Conservation (phyloP, 805 yeast species). For the Schizosaccharomyces osmophilus region DNA sequence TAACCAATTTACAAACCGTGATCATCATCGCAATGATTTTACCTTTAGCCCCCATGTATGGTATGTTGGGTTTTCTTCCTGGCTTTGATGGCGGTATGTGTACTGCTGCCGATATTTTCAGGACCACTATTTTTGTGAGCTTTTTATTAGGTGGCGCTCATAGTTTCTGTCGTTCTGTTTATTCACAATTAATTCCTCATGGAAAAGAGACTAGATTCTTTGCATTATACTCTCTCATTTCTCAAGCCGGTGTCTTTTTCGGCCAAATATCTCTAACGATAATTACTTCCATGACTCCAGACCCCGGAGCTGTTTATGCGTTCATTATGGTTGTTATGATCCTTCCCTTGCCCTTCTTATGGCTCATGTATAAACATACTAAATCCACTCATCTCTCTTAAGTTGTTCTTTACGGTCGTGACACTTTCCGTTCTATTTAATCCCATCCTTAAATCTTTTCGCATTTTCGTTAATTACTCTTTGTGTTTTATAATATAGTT, state of each 20-base stretch:
- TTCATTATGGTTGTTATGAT: constrained; percentile 53
- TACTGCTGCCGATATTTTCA: constrained; percentile 19
- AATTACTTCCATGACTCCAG: constrained; percentile 17
- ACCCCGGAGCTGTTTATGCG: constrained; percentile 44
- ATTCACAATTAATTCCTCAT: constrained; percentile 41
- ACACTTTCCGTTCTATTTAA: too few relatives aligned
- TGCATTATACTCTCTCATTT: constrained; percentile 40
- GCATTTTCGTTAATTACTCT: too few relatives aligned
- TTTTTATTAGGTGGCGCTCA: constrained; percentile 48
- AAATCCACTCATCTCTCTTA: not conserved
- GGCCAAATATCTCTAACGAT: not conserved
- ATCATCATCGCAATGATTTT: constrained; percentile 34
- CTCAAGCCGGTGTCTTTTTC: constrained; percentile 28
- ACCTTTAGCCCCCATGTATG: constrained; percentile 45
- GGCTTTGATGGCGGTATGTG: constrained; percentile 23
- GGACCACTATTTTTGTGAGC: constrained; percentile 54
- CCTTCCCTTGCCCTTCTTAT: constrained; percentile 42
- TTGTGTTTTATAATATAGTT: too few relatives aligned
- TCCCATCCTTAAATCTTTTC: too few relatives aligned
- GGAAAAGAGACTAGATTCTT: constrained; percentile 59
- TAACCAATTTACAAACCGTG: constrained; percentile 24
- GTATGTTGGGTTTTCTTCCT: constrained; percentile 34
- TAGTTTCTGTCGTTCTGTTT: constrained; percentile 43
- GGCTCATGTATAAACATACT: constrained; percentile 10
- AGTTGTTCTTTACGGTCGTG: not conserved